Evolutionary conservation across 805 yeast species (phyloP), one percentile per base, ranked within the genome.

Genomic region (Huiozyma sinensis): DNA sequence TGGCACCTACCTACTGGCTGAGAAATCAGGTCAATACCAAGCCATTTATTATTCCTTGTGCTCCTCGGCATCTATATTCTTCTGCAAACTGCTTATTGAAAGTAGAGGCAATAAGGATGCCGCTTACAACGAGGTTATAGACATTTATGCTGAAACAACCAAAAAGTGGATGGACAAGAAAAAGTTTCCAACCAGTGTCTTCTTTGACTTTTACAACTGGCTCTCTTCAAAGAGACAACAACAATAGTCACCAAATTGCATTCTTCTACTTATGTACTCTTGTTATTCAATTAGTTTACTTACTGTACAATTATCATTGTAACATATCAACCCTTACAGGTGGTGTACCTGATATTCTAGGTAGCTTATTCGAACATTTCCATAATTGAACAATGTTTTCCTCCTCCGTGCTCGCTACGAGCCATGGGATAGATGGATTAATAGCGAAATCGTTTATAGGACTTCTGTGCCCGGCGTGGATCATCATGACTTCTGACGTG

Each of bases 391-490:
- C 58, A 33, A 67, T 61, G 49, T 70, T 70, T 33, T 70, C 70
- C 49, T 69, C 73, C 41, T 71, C 70, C 6, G 66, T 60, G 33
- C 84, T 73, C 0, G 83, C 86, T 44, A 83, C 55, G 34, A 84
- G 72, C 89, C 90, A 84, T n/a, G 84, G 84, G 46, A 78, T 71
- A 35, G 58, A 57, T 6, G 80, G 78, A 56, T 79, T 81, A 71
- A 85, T 79, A 32, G 79, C 73, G 51, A 84, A 69, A 58, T 84
- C 95, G 37, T 80, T 78, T 12, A 84, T 80, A 6, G 81, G 71
- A 12, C 86, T 81, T 13, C 88, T 80, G 57, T 87, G 95, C 17
- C 95, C 95, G 34, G 94, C 95, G 58, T 87, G 95, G 81, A 87
- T 83, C 88, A 86, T 83, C 53, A 86, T 68, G 33, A 87, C 64